A percentile compares a stretch with the other conserved stretches of the same genome.
Evolutionary conservation across 345 rosid genomes (phyloP).

Genomic region (Boechera retrofracta): DNA sequence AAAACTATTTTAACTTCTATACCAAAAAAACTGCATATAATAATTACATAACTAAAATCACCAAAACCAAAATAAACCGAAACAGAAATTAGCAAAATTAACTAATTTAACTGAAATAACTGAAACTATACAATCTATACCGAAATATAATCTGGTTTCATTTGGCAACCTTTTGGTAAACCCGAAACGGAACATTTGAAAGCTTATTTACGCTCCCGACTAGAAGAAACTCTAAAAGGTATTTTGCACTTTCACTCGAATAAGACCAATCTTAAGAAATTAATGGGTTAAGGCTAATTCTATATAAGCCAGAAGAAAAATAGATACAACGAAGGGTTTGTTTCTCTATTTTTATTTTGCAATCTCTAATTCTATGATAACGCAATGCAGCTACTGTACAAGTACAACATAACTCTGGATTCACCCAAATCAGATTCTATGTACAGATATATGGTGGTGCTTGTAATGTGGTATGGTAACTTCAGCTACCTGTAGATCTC

Average conservation of each 20-base stretch:
- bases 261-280: not conserved
- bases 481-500: constrained; percentile 41
- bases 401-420: constrained; percentile 35
- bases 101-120: not conserved
- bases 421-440: constrained; percentile 33
- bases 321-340: constrained; percentile 28
- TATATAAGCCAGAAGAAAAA: constrained; percentile 13
- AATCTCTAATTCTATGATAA: constrained; percentile 34
- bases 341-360: constrained; percentile 41
- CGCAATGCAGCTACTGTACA: constrained; percentile 43
- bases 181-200: not conserved
- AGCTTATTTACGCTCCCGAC: not conserved
- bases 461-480: constrained; percentile 18
- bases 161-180: not conserved
- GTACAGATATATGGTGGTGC: constrained; percentile 31
- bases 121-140: not conserved
- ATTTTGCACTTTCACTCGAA: not conserved
- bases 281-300: constrained; percentile 31
- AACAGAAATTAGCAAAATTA: not conserved
- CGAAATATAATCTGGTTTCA: not conserved
- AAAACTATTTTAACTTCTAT: too few relatives aligned
- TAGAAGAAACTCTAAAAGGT: constrained; percentile 1
- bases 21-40: not conserved
- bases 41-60: not conserved
- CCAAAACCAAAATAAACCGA: not conserved